phyloP scores from a whole-genome alignment of 139 green algal genomes.

The Micractinium conductrix region DNA sequence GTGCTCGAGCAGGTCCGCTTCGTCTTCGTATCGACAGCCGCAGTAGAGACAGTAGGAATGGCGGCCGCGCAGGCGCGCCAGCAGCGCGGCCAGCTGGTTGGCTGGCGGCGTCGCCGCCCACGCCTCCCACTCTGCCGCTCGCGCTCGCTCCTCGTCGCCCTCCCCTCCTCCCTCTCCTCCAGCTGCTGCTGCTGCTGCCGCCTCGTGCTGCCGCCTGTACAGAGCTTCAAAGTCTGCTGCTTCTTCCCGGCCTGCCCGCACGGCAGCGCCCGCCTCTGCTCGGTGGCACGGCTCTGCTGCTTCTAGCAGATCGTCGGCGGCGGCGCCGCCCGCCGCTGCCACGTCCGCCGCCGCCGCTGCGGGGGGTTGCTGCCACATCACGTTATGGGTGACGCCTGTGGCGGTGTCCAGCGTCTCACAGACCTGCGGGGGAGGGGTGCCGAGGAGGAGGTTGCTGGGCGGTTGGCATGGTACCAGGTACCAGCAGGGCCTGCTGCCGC shows the following conservation, averaged over 20 bases:
- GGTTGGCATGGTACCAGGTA: too few species aligned
- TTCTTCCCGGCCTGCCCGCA: not conserved
- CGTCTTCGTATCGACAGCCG: conserved; percentile 38
- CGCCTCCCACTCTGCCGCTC: not conserved
- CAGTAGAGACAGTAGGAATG: conserved; percentile 56
- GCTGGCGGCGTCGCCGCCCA: conserved; percentile 34
- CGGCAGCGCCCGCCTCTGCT: conserved; percentile 1
- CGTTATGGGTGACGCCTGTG: conserved; percentile 14
- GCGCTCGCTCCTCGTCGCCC: not conserved
- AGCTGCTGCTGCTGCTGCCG: not conserved
- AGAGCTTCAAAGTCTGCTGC: not conserved
- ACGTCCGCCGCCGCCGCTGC: not conserved
- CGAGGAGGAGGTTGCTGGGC: too few species aligned
- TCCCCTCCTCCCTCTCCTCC: not conserved
- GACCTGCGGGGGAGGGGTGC: conserved; percentile 13
- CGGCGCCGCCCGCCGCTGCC: not conserved
- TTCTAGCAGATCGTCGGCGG: conserved; percentile 8
- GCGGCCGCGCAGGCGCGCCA: conserved; percentile 27
- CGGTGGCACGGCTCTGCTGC: not conserved
- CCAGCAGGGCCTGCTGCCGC: too few species aligned
- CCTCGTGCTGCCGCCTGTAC: not conserved
- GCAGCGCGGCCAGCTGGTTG: conserved; percentile 29
- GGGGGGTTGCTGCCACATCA: conserved; percentile 31
- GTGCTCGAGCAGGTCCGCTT: conserved; percentile 23
- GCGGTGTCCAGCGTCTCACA: conserved; percentile 45